A percentile compares a stretch with the other conserved stretches of the same genome.
These are phyloP conservation scores for Claviceps fusiformis DNA, from an alignment of 2,329 filamentous ascomycete genomes.

Conservation along the genomic window DNA sequence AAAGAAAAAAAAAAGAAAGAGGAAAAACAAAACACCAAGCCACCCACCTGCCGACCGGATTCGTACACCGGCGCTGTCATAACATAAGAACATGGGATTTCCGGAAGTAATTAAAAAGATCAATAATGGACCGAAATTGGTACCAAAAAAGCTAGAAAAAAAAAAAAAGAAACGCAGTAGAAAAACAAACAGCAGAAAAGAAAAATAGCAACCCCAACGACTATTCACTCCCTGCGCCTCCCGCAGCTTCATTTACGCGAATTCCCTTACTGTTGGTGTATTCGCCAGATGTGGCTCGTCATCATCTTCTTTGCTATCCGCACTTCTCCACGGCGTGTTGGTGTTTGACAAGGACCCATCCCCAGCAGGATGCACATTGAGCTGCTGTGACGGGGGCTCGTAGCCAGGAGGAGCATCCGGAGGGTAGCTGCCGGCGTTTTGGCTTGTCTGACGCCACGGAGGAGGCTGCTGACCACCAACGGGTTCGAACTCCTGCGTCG, in stretches of 20 bases:
- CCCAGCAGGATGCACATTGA: constrained; percentile 16
- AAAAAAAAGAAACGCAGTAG: neutral
- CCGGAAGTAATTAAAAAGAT: neutral
- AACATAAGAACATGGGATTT: neutral
- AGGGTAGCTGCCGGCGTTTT: constrained; percentile 12
- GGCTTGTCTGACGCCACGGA: constrained; percentile 16
- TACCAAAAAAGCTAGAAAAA: neutral
- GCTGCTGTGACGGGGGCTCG: constrained; percentile 18
- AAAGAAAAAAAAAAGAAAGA: neutral
- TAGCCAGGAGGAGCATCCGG: constrained; percentile 20
- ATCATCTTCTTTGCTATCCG: constrained; percentile 16
- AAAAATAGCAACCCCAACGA: neutral
- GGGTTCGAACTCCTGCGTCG: constrained; percentile 7
- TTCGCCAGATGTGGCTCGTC: constrained; percentile 18
- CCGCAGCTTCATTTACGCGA: constrained; percentile 10
- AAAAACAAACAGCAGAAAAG: neutral
- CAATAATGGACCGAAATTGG: too few relatives aligned
- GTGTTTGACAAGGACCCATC: constrained; percentile 13
- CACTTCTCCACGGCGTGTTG: constrained; percentile 14
- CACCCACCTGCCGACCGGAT: neutral
- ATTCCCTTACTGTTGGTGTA: constrained; percentile 20
- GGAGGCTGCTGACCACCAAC: constrained; percentile 14
- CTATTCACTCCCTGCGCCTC: neutral
- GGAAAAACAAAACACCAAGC: neutral
- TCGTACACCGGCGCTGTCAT: neutral